Percentiles rank a stretch among this genome's conserved stretches.
phyloP scores from a whole-genome alignment of 2,329 filamentous ascomycete genomes.

The Cryphonectria nitschkei region DNA sequence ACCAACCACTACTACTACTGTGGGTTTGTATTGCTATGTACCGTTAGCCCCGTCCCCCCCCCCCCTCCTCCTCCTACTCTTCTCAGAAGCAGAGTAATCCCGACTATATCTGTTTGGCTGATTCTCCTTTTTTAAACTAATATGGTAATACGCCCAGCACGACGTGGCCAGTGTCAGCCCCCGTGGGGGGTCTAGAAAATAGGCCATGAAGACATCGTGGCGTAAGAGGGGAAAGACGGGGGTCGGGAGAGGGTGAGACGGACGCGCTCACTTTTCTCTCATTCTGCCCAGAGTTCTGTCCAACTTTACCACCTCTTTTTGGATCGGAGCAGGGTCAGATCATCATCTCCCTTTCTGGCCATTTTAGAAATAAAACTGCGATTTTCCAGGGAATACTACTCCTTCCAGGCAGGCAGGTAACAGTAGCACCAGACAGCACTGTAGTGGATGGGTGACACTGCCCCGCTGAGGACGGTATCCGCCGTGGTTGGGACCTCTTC shows the following conservation, averaged over 20 bases:
- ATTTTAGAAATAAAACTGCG: background rate
- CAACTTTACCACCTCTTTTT: background rate
- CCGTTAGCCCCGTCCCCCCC: background rate
- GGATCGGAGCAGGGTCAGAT: conserved; percentile 16
- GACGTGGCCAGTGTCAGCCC: conserved; percentile 15
- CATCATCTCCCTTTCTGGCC: conserved; percentile 23
- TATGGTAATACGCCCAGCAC: conserved; percentile 11
- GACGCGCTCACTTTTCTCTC: background rate
- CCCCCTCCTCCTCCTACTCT: background rate
- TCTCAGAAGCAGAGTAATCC: background rate
- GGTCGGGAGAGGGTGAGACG: conserved; percentile 3
- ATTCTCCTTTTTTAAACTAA: background rate
- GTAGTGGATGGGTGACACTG: conserved; percentile 13
- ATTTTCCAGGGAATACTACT: background rate
- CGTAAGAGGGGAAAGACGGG: background rate
- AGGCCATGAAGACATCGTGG: conserved; percentile 10
- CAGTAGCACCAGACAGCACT: background rate
- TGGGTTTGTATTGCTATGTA: background rate
- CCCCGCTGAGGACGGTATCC: conserved; percentile 6
- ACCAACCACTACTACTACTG: no score
- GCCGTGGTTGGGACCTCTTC: background rate
- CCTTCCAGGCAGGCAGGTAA: conserved; percentile 9
- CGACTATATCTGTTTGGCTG: background rate
- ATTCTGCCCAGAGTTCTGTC: background rate
- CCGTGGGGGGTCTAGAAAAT: conserved; percentile 14